Percentiles rank a stretch among this genome's conserved stretches.
These are phyloP conservation scores for Coniochaeta ligniaria DNA, from an alignment of 2,329 filamentous ascomycete genomes.

Conservation along the genomic window DNA sequence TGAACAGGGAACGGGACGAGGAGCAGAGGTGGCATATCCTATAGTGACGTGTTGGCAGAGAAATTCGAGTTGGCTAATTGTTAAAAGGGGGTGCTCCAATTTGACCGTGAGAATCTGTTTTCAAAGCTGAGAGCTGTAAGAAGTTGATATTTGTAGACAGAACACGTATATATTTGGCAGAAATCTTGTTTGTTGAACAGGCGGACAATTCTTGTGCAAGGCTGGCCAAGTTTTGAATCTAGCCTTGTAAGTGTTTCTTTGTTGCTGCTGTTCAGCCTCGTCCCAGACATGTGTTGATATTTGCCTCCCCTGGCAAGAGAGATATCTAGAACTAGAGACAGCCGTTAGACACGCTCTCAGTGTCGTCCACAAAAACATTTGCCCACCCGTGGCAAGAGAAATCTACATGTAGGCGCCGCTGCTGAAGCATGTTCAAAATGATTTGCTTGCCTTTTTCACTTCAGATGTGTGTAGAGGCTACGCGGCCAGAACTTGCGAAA, in stretches of 20 bases:
- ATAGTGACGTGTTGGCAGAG: neutral
- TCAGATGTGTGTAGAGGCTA: neutral
- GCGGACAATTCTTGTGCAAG: neutral
- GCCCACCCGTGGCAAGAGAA: too few relatives aligned
- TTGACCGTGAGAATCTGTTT: neutral
- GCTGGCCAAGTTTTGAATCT: neutral
- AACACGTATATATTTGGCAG: neutral
- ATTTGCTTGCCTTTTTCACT: too few relatives aligned
- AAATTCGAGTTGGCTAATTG: neutral
- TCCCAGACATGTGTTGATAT: neutral
- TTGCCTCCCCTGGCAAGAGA: neutral
- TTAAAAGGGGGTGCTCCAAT: neutral
- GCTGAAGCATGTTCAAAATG: too few relatives aligned
- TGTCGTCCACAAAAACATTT: neutral
- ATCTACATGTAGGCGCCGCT: too few relatives aligned
- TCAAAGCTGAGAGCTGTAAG: neutral
- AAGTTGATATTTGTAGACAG: neutral
- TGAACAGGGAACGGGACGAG: neutral
- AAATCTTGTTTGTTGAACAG: neutral
- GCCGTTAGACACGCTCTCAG: neutral
- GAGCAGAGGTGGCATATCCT: neutral
- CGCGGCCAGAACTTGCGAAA: neutral
- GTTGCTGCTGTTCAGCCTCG: neutral
- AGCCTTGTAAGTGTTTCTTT: neutral
- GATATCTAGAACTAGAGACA: neutral